Base-by-base conservation (phyloP, 2,329 filamentous ascomycete genomes). In the Beauveria varroae region DNA sequence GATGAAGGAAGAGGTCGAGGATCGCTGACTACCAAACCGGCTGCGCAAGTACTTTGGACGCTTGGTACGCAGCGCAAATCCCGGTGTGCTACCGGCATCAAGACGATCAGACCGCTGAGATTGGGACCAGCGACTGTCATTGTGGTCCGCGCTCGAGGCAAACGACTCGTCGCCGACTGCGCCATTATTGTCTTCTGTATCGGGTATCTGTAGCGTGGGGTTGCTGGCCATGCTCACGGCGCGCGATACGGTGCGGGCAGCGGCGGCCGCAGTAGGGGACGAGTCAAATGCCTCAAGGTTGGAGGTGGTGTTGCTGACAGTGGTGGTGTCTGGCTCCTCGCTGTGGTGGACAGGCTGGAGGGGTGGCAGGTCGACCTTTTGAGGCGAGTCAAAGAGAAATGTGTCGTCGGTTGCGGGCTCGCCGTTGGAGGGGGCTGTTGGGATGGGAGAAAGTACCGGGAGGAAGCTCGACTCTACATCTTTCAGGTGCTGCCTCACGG, bases 391-490 rank as follows among this genome's bases (percentile, higher is more conserved):
- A 67, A 86, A 86, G 53, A 85, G 72, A 67, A 79, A 87, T 26
- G 83, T 85, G 69, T 86, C 84, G 72, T 86, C 83, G 60, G 77
- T 82, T 26, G 68, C 67, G 62, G 65, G 67, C 22, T 65, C 63
- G 43, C 49, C 65, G 64, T 74, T 75, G 40, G 75, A 73, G 10
- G 76, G 72, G 56, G 78, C 74, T 34, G 75, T 75, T 41, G 77
- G 78, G 52, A 86, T 78, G 14, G 85, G 84, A 8, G 85, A 87
- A 6, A 82, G 70, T 6, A 80, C 78, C 2, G 82, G 81, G 60
- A 86, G 70, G 67, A 88, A 88, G 73, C 85, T 88, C 40, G 85
- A 87, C 68, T 88, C 86, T 64, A 87, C 79, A 67, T 88, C 85
- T 66, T 82, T 78, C 22, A 88, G 71, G 68, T 87, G 84, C 60